Evolutionary conservation across 768 basidiomycete genomes (phyloP), one percentile per base, ranked within the genome.

Genomic region (Trametes meyenii): DNA sequence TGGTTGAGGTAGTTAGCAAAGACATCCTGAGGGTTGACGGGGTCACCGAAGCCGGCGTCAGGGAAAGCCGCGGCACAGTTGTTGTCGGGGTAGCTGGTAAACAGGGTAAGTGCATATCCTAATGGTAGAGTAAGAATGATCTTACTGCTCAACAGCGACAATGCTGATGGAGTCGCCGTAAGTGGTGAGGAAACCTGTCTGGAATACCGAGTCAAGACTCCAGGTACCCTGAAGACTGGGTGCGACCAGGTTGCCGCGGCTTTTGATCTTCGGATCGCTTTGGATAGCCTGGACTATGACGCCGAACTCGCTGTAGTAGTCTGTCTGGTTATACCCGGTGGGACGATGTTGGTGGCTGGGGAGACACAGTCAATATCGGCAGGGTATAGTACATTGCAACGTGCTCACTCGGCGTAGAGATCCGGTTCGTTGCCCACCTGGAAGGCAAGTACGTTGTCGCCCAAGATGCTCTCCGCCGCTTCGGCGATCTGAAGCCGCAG

Each of bases 371-470:
- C 12, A 23, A 13, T 40, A n/a, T 23, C 21, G 5, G 13, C 13
- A n/a, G 29, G 14, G 12, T 24, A 7, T 11, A 55, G 2, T 4
- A 51, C 14, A n/a, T 4, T 11, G 19, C 1, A 66, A 0, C 10
- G 45, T 29, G 50, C 60, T 19, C 48, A 69, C 72, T 49, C 56
- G 55, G 77, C 73, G 62, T 87, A 93, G 65, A 91, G 81, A 77
- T 93, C 90, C 16, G 90, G 90, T 73, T 92, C 90, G 71, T 92
- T 90, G 3, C 86, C 89, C 2, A 85, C 81, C 70, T 90, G 86
- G 14, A 89, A 72, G 0, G 86, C 90, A 21, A 87, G 71, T 16
- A 92, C 74, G 60, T 84, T 78, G 51, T 81, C 75, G 1, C 90
- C 90, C 1, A 93, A 77, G 58, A 90, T 85, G n/a, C 71, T 58